These are phyloP conservation scores for Aschersonia sp. DNA, from an alignment of 2,329 filamentous ascomycete species.

Conservation along the genomic window DNA sequence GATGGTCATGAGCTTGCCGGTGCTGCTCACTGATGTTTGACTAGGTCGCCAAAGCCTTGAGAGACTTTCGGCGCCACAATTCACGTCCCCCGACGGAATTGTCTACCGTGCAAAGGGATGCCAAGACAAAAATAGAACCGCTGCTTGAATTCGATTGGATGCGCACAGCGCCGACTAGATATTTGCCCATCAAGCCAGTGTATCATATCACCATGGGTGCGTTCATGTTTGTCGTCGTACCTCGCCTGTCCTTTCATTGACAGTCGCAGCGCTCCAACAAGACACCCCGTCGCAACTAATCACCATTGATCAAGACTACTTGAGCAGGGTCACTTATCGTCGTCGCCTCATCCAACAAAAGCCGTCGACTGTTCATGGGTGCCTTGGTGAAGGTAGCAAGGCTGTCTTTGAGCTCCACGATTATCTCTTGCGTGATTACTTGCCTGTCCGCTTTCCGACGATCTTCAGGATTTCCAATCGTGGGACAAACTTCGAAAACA, in stretches of 20 bases:
- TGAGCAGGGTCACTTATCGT: constrained; percentile 25
- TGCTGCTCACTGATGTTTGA: not conserved
- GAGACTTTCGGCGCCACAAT: not conserved
- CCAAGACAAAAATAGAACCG: constrained; percentile 9
- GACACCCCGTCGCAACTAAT: constrained; percentile 34
- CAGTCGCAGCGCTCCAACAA: constrained; percentile 23
- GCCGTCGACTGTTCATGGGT: constrained; percentile 25
- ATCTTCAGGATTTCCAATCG: constrained; percentile 26
- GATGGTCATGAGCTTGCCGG: not conserved
- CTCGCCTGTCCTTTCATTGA: not conserved
- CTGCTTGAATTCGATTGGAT: constrained; percentile 24
- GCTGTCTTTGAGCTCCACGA: constrained; percentile 33
- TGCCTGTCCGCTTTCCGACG: constrained; percentile 32
- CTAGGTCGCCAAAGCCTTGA: not conserved
- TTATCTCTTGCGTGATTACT: constrained; percentile 29
- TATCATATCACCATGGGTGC: constrained; percentile 42
- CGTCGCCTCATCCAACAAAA: constrained; percentile 23
- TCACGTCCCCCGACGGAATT: not conserved
- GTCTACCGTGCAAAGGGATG: not conserved
- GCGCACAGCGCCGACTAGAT: constrained; percentile 18
- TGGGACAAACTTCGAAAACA: constrained; percentile 21
- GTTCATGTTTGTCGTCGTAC: constrained; percentile 1
- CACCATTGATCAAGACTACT: constrained; percentile 35
- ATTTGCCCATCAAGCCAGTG: constrained; percentile 34
- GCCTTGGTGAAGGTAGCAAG: constrained; percentile 20